Conservation (phyloP, 148 eudicot genomes). For the Rheum nobile region DNA sequence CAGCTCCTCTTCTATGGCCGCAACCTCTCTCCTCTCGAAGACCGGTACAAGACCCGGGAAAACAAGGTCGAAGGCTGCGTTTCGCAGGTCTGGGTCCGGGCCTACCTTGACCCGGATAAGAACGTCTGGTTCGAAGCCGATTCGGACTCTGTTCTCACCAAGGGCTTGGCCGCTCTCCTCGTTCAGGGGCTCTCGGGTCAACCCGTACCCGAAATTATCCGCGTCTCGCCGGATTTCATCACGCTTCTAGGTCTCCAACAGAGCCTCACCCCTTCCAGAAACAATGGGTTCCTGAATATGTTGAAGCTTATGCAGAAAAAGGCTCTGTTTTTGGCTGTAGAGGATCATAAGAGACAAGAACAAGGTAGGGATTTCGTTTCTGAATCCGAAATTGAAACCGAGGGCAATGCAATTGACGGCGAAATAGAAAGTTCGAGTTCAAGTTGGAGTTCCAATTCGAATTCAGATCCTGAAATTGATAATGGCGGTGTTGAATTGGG, state of each 20-base stretch:
- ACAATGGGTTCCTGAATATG: conserved; percentile 93
- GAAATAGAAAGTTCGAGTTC: conserved; percentile 4
- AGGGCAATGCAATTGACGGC: not conserved
- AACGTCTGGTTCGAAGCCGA: conserved; percentile 66
- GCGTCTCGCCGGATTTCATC: conserved; percentile 64
- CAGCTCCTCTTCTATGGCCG: conserved; percentile 67
- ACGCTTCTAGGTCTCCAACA: conserved; percentile 70
- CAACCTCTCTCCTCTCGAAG: conserved; percentile 42
- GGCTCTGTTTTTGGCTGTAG: conserved; percentile 50
- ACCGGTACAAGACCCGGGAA: conserved; percentile 41
- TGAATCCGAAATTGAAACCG: not conserved
- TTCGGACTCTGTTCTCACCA: conserved; percentile 73
- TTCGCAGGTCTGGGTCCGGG: conserved; percentile 92
- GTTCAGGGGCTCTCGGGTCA: conserved; percentile 80
- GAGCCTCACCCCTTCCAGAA: conserved; percentile 72
- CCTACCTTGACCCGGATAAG: conserved; percentile 36
- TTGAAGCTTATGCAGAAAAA: conserved; percentile 64
- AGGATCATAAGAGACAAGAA: conserved; percentile 30
- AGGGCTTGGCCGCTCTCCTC: conserved; percentile 83
- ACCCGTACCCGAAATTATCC: conserved; percentile 48
- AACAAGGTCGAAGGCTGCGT: conserved; percentile 95
- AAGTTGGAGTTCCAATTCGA: conserved; percentile 1
- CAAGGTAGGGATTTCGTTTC: not conserved
- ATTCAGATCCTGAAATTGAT: conserved; percentile 13
- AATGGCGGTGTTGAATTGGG: conserved; percentile 21